These are phyloP conservation scores for Bryoerythrophyllum caledonicum DNA, from an alignment of 225 moss, liverwort and hornwort genomes.

Conservation along the genomic window DNA sequence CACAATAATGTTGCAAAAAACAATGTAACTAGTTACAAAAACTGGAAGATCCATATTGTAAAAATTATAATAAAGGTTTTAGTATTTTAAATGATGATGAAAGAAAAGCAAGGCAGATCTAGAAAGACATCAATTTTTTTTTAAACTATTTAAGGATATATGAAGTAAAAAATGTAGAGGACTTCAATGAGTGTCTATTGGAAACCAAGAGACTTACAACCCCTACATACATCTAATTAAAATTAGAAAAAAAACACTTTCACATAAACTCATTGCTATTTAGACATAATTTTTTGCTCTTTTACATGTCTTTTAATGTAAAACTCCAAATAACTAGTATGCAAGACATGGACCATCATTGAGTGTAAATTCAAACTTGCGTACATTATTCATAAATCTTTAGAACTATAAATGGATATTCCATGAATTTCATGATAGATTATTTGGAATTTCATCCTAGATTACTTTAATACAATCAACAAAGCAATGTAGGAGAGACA, in stretches of 20 bases:
- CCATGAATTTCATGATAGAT: neutral
- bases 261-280: no score
- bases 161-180: neutral
- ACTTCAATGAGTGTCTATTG: slow-evolving; percentile 25
- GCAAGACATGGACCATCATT: neutral
- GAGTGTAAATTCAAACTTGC: neutral
- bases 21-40: neutral
- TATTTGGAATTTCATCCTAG: neutral
- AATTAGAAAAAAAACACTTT: neutral
- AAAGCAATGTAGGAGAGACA: neutral
- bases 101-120: slow-evolving; percentile 11
- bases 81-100: neutral
- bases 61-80: neutral
- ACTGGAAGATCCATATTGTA: neutral
- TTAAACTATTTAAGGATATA: no score
- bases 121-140: slow-evolving; percentile 14
- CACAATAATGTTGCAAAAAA: no score
- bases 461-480: neutral
- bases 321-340: neutral
- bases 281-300: accelerated
- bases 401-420: neutral
- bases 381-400: neutral
- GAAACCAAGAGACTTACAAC: slow-evolving; percentile 38
- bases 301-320: neutral
- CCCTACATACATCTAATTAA: neutral